These are phyloP conservation scores for Adenanthera pavonina DNA, from an alignment of 306 rosid species.

Conservation along the genomic window DNA sequence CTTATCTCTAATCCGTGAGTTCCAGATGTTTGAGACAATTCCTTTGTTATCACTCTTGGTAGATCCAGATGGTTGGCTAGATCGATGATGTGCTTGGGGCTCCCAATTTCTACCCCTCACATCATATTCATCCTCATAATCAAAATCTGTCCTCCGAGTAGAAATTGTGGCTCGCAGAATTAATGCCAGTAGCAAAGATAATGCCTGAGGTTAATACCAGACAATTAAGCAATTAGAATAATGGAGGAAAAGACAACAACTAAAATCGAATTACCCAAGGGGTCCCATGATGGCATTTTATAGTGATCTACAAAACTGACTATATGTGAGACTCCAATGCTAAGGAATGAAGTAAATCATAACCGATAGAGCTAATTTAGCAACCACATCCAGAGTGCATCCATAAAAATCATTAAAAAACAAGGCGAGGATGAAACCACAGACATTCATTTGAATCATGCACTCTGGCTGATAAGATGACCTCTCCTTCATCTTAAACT, in stretches of 20 bases:
- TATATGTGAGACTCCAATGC: neutral
- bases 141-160: slow-evolving; percentile 51
- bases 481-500: neutral
- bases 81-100: slow-evolving; percentile 67
- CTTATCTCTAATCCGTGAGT: slow-evolving; percentile 85
- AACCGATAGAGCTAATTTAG: slow-evolving; percentile 14
- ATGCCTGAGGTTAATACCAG: slow-evolving; percentile 59
- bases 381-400: neutral
- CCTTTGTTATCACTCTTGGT: slow-evolving; percentile 59
- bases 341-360: neutral
- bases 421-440: slow-evolving; percentile 17
- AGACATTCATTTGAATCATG: slow-evolving; percentile 4
- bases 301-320: neutral
- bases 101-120: slow-evolving; percentile 67
- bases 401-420: neutral
- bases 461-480: slow-evolving; percentile 15
- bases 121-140: slow-evolving; percentile 59
- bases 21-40: slow-evolving; percentile 76
- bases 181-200: slow-evolving; percentile 74
- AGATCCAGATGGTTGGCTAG: slow-evolving; percentile 64
- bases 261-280: neutral
- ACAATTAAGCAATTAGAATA: slow-evolving; percentile 32
- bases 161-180: slow-evolving; percentile 78
- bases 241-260: slow-evolving; percentile 10
- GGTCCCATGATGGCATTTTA: neutral